Percentiles rank a stretch among this genome's conserved stretches.
Evolutionary conservation across 2,329 filamentous ascomycete species (phyloP).

Genomic region (Cadophora malorum): DNA sequence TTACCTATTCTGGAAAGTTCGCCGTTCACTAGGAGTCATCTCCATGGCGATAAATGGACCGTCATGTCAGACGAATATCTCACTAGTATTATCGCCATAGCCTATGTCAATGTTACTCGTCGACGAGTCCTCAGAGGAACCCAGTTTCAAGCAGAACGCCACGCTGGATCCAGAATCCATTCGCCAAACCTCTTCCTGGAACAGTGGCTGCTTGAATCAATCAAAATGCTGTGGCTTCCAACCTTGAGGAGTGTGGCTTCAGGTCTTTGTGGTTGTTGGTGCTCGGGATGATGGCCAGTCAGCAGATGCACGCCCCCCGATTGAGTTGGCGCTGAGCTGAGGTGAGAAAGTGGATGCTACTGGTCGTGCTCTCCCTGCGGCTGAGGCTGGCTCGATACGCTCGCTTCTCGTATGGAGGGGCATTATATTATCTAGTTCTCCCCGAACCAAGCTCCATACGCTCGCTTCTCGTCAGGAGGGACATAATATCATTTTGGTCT

Average conservation of each 20-base stretch:
- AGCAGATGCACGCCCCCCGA: not conserved
- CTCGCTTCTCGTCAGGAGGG: not conserved
- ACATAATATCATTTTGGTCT: slow-evolving; percentile 2
- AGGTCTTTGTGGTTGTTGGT: not conserved
- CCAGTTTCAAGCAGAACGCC: not conserved
- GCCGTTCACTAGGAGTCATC: not conserved
- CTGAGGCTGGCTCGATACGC: slow-evolving; percentile 16
- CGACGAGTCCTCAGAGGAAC: not conserved
- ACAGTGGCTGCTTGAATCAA: slow-evolving; percentile 5
- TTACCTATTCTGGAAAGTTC: not conserved
- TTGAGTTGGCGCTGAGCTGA: slow-evolving; percentile 23
- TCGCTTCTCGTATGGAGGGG: not conserved
- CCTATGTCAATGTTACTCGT: not conserved
- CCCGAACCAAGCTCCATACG: not conserved
- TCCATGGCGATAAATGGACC: not conserved
- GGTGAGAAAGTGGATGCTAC: slow-evolving; percentile 15
- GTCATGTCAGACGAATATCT: slow-evolving; percentile 8
- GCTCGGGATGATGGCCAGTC: slow-evolving; percentile 4
- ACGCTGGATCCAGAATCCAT: not conserved
- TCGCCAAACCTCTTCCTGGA: slow-evolving; percentile 1
- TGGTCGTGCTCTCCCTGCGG: slow-evolving; percentile 6
- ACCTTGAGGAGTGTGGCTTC: slow-evolving; percentile 3
- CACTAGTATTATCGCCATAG: not conserved
- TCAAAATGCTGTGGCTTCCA: slow-evolving; percentile 9
- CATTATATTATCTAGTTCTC: not conserved